Percentiles rank a stretch among this genome's conserved stretches.
phyloP scores from a whole-genome alignment of 768 basidiomycete species.

The Artomyces pyxidatus region DNA sequence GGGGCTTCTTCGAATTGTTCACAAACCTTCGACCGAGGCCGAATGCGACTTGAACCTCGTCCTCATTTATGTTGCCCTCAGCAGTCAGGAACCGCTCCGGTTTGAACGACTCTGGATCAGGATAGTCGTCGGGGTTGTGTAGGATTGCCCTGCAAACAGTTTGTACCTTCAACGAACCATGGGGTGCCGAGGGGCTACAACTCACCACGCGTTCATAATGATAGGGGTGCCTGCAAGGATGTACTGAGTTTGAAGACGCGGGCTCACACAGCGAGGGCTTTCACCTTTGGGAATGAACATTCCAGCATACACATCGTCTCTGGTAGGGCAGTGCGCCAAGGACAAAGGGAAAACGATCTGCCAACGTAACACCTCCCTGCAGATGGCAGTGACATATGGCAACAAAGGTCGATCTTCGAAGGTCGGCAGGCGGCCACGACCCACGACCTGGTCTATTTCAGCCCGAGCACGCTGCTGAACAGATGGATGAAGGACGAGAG shows the following conservation, averaged over 20 bases:
- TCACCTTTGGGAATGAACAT: background rate
- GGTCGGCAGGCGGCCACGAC: background rate
- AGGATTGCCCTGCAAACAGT: constrained; percentile 4
- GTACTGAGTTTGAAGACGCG: background rate
- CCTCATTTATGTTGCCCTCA: background rate
- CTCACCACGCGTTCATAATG: background rate
- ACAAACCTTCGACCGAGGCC: background rate
- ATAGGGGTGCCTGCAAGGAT: background rate
- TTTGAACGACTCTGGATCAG: constrained; percentile 4
- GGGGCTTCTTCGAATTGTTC: background rate
- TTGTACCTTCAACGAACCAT: background rate
- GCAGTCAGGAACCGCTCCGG: constrained; percentile 7
- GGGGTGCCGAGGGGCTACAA: background rate
- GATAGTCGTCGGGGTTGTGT: constrained; percentile 5
- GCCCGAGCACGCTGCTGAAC: constrained; percentile 7
- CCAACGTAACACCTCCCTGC: constrained; percentile 7
- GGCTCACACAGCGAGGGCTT: too few species aligned
- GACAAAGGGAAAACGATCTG: background rate
- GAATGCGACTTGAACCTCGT: background rate
- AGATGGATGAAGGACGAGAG: constrained; percentile 6
- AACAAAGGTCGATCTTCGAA: constrained; percentile 4
- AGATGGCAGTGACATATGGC: constrained; percentile 11
- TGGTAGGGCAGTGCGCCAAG: background rate
- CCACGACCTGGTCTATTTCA: constrained; percentile 6
- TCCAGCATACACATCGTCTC: background rate